Conservation (phyloP, 148 eudicot genomes). For the Camellia sinensis region DNA sequence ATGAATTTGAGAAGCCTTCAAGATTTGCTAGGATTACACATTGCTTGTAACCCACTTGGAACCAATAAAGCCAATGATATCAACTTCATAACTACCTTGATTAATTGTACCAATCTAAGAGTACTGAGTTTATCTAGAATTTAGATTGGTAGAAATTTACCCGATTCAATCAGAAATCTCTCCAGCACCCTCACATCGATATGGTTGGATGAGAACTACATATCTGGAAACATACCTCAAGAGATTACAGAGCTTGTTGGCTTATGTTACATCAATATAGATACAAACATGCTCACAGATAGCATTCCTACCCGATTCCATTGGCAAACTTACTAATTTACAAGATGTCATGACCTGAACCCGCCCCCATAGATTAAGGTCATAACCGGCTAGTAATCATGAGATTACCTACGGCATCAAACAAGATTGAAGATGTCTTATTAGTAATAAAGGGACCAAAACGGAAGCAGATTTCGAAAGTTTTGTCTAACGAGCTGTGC, state of each 20-base stretch:
- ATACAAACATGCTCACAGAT: constrained; percentile 17
- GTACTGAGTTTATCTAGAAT: background rate
- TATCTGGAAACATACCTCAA: constrained; percentile 23
- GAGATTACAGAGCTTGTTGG: constrained; percentile 8
- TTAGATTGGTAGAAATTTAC: constrained; percentile 4
- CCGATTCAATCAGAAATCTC: constrained; percentile 19
- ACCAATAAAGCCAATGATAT: background rate
- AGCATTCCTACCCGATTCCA: constrained; percentile 15
- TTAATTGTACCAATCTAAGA: constrained; percentile 18
- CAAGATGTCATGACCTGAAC: too few species aligned
- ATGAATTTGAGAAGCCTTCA: constrained; percentile 13
- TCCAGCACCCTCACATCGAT: constrained; percentile 9
- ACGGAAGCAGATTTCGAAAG: too few species aligned
- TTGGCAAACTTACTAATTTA: constrained; percentile 15
- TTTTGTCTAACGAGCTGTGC: too few species aligned
- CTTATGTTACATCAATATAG: background rate
- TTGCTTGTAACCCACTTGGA: constrained; percentile 18
- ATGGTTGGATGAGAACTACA: background rate
- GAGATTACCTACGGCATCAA: too few species aligned
- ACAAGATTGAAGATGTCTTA: too few species aligned
- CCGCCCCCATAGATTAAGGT: too few species aligned
- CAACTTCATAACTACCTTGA: constrained; percentile 10
- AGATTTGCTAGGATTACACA: constrained; percentile 1
- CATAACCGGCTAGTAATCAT: too few species aligned
- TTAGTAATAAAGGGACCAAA: too few species aligned